These are phyloP conservation scores for Vicia faba DNA, from an alignment of 306 rosid genomes.

Conservation along the genomic window DNA sequence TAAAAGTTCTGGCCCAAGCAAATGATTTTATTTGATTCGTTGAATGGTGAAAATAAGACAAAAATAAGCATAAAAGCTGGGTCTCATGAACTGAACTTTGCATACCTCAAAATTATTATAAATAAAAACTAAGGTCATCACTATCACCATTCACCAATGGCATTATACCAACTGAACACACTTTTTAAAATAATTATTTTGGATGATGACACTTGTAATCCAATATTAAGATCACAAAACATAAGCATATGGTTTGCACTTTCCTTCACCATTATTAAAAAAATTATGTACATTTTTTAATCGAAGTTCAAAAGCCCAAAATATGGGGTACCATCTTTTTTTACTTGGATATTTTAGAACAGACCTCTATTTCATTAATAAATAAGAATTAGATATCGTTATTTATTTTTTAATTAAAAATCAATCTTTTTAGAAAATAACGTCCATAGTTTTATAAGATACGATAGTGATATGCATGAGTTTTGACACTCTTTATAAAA, in stretches of 20 bases:
- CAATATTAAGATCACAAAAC: background rate
- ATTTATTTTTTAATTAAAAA: too few species aligned
- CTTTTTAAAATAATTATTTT: conserved; percentile 21
- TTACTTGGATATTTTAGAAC: too few species aligned
- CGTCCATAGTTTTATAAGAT: too few species aligned
- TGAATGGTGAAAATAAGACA: conserved; percentile 39
- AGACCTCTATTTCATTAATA: too few species aligned
- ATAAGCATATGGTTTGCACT: conserved; percentile 6
- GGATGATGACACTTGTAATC: conserved; percentile 22
- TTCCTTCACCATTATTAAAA: conserved; percentile 36
- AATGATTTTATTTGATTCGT: conserved; percentile 31
- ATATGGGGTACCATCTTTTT: background rate
- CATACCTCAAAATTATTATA: conserved; percentile 7
- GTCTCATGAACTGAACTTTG: background rate
- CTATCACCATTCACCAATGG: conserved; percentile 6
- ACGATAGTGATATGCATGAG: too few species aligned
- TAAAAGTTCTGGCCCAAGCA: background rate
- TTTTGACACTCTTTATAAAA: too few species aligned
- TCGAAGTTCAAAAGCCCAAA: conserved; percentile 33
- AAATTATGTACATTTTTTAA: background rate
- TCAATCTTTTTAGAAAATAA: too few species aligned
- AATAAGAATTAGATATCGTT: too few species aligned
- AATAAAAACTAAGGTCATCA: conserved; percentile 28
- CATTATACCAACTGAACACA: background rate
- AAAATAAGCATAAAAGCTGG: conserved; percentile 11